These are phyloP conservation scores for button mushroom (Agaricus bisporus) DNA, from an alignment of 768 basidiomycete species.

Conservation along the genomic window DNA sequence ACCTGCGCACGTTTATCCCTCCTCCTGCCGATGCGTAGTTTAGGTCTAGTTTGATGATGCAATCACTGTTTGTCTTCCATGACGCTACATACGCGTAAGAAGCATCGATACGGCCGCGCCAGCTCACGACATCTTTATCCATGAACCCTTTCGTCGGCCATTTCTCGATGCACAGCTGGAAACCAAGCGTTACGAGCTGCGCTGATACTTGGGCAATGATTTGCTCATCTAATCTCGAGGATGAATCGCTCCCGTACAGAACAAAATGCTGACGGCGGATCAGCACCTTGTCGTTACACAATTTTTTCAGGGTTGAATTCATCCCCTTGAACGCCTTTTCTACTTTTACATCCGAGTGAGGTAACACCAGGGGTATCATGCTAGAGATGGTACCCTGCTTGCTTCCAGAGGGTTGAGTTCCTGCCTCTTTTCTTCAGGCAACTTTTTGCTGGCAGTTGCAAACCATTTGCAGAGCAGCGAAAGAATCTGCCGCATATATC, in stretches of 20 bases:
- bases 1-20: constrained; percentile 37
- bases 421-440: constrained; percentile 36
- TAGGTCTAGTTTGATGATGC: not conserved
- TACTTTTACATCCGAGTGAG: constrained; percentile 66
- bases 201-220: constrained; percentile 35
- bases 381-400: constrained; percentile 17
- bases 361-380: constrained; percentile 65
- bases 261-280: constrained; percentile 35
- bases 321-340: constrained; percentile 80
- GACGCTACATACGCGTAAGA: constrained; percentile 22
- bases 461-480: constrained; percentile 63
- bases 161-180: constrained; percentile 58
- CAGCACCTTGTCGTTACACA: constrained; percentile 8
- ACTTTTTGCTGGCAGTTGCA: constrained; percentile 59
- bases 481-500: constrained; percentile 89
- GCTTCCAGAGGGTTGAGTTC: not conserved
- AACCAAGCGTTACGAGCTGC: constrained; percentile 66
- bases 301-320: not conserved
- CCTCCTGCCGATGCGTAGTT: constrained; percentile 14
- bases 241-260: constrained; percentile 31
- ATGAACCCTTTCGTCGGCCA: constrained; percentile 71
- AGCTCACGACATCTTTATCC: constrained; percentile 23
- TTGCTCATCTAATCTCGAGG: constrained; percentile 33
- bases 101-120: constrained; percentile 37
- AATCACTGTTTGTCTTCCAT: constrained; percentile 10